Evolutionary conservation across 1,139 yeast genomes (phyloP).

Genomic region (Candida sp.): DNA sequence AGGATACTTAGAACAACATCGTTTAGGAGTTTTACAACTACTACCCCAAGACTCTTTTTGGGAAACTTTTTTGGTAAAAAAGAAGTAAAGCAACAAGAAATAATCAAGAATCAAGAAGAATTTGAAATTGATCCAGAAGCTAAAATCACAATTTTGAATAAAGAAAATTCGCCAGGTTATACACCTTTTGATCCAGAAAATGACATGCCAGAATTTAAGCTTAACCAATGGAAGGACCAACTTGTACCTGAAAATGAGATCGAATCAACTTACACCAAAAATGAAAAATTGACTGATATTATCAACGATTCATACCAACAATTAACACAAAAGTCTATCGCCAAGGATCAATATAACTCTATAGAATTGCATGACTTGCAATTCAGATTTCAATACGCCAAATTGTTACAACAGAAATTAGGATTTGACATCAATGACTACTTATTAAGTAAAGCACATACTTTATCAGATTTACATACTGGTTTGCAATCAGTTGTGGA

Average conservation of each 20-base stretch:
- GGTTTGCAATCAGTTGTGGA: slow-evolving; percentile 45
- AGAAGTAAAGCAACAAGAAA: slow-evolving; percentile 20
- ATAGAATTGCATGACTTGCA: slow-evolving; percentile 42
- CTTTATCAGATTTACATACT: slow-evolving; percentile 41
- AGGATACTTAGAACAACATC: slow-evolving; percentile 1
- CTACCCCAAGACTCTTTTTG: slow-evolving; percentile 10
- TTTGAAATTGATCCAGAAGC: slow-evolving; percentile 30
- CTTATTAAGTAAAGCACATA: slow-evolving; percentile 47
- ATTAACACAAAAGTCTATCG: slow-evolving; percentile 11
- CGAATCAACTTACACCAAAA: slow-evolving; percentile 23
- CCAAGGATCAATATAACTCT: slow-evolving; percentile 11
- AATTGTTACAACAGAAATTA: slow-evolving; percentile 53
- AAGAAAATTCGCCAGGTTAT: slow-evolving; percentile 31
- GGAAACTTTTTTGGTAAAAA: slow-evolving; percentile 20
- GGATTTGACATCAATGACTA: slow-evolving; percentile 70
- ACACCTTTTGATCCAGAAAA: slow-evolving; percentile 21
- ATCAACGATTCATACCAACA: slow-evolving; percentile 24
- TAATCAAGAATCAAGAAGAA: slow-evolving; percentile 40
- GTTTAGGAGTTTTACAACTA: slow-evolving; percentile 8
- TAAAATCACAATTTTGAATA: slow-evolving; percentile 34
- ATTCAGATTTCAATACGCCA: slow-evolving; percentile 57
- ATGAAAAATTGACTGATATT: slow-evolving; percentile 19
- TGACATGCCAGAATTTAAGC: slow-evolving; percentile 35
- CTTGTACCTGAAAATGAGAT: slow-evolving; percentile 21
- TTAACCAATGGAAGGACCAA: slow-evolving; percentile 34